These are phyloP conservation scores for Chionographis japonica DNA, from an alignment of 106 monocot species.

Conservation along the genomic window DNA sequence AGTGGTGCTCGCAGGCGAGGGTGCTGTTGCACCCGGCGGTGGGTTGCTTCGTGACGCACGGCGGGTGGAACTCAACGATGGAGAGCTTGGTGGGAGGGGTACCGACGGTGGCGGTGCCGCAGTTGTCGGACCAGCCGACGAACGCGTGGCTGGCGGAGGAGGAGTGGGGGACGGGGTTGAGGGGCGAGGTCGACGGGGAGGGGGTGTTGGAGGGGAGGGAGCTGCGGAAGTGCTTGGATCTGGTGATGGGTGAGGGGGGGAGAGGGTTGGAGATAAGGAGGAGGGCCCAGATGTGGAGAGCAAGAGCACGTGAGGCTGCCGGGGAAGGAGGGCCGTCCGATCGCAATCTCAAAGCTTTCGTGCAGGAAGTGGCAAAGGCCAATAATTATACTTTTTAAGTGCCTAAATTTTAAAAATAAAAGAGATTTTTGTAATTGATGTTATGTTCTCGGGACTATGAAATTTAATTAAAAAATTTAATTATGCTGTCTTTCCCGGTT, in stretches of 20 bases:
- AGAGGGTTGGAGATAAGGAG: constrained; percentile 18
- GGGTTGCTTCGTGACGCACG: constrained; percentile 58
- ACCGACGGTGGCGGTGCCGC: constrained; percentile 25
- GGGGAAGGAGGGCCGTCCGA: constrained; percentile 23
- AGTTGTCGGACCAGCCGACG: constrained; percentile 29
- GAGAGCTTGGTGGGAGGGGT: constrained; percentile 31
- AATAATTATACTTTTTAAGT: too few relatives aligned
- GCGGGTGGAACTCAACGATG: constrained; percentile 51
- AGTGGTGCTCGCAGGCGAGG: constrained; percentile 43
- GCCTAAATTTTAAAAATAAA: too few relatives aligned
- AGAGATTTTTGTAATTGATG: too few relatives aligned
- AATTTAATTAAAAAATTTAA: too few relatives aligned
- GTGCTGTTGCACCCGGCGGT: constrained; percentile 38
- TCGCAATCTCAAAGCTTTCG: constrained; percentile 34
- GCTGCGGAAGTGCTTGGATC: constrained; percentile 32
- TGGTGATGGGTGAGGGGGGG: constrained; percentile 27
- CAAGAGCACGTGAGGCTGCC: constrained; percentile 8
- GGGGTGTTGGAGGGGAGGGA: constrained; percentile 32
- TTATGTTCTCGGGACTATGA: too few relatives aligned
- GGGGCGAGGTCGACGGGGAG: constrained; percentile 12
- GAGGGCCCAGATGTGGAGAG: constrained; percentile 26
- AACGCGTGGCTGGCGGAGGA: constrained; percentile 30
- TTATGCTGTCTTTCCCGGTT: too few relatives aligned
- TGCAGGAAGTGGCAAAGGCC: not conserved
- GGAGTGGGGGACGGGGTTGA: constrained; percentile 32